Conservation (phyloP, 805 yeast genomes). For the Ogataea paradorogensis region DNA sequence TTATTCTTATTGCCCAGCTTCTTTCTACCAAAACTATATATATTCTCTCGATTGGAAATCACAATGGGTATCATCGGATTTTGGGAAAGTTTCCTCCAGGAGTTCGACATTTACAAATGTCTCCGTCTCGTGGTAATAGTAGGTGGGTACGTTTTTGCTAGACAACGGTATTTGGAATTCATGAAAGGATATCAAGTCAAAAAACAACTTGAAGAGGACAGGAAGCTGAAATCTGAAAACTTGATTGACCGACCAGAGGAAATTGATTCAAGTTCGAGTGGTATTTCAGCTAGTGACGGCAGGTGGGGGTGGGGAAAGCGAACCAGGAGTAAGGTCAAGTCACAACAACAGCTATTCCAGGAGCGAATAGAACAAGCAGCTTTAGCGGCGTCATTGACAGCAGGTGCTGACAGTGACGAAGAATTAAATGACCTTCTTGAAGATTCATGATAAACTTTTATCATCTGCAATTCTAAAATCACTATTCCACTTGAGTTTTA, state of each 20-base stretch:
- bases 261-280: conserved; percentile 22
- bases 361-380: conserved; percentile 44
- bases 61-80: conserved; percentile 28
- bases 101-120: conserved; percentile 44
- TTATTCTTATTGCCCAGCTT: too few species aligned
- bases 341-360: conserved; percentile 53
- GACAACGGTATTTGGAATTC: conserved; percentile 55
- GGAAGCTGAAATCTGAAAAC: conserved; percentile 37
- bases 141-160: conserved; percentile 60
- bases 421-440: conserved; percentile 70
- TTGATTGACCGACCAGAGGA: conserved; percentile 35
- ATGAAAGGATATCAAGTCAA: conserved; percentile 53
- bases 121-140: conserved; percentile 49
- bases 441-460: conserved; percentile 36
- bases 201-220: conserved; percentile 46
- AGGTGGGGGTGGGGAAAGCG: conserved; percentile 80
- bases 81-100: conserved; percentile 37
- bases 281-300: conserved; percentile 38
- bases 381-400: conserved; percentile 28
- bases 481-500: neutral
- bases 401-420: conserved; percentile 50
- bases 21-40: too few species aligned
- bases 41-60: neutral
- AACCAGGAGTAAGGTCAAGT: conserved; percentile 58
- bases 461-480: neutral